A percentile compares a stretch with the other conserved stretches of the same genome.
Evolutionary conservation across 495 filamentous ascomycete species (phyloP).

Genomic region (Lophium mytilinum): DNA sequence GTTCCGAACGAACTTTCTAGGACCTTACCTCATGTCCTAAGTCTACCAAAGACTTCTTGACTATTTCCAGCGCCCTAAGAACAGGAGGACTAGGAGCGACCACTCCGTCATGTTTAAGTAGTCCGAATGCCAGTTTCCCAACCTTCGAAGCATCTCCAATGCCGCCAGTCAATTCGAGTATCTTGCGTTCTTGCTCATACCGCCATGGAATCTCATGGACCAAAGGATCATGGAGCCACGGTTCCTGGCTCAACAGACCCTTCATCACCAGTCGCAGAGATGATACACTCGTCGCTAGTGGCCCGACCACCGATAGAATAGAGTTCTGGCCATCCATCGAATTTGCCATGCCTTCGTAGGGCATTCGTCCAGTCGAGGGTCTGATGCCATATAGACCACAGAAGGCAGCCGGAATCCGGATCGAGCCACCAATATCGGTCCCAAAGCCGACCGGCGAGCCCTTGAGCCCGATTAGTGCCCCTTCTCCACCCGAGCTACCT

Average conservation of each 20-base stretch:
- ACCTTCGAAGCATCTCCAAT: constrained; percentile 10
- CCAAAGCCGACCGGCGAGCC: constrained; percentile 34
- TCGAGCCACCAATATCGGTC: constrained; percentile 41
- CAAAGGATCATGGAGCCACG: constrained; percentile 59
- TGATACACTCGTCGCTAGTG: constrained; percentile 42
- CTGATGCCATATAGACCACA: constrained; percentile 40
- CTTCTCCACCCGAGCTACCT: constrained; percentile 34
- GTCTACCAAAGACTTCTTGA: constrained; percentile 42
- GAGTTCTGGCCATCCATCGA: constrained; percentile 53
- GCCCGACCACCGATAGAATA: constrained; percentile 51
- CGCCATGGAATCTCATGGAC: constrained; percentile 58
- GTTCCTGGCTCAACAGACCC: constrained; percentile 45
- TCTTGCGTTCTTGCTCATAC: constrained; percentile 42
- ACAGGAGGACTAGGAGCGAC: constrained; percentile 47
- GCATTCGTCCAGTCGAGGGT: constrained; percentile 38
- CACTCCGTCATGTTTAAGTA: constrained; percentile 45
- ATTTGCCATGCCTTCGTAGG: constrained; percentile 45
- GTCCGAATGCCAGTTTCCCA: constrained; percentile 43
- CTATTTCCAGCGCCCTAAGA: constrained; percentile 44
- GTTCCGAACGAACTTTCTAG: background rate
- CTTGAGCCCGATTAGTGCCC: constrained; percentile 31
- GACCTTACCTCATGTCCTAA: constrained; percentile 44
- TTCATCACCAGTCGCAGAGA: constrained; percentile 49
- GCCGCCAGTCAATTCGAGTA: constrained; percentile 36
- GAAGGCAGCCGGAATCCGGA: constrained; percentile 44